Percentiles rank a stretch among this genome's conserved stretches.
phyloP scores from a whole-genome alignment of 2,329 filamentous ascomycete species.

The Chaetothyriales sp. region DNA sequence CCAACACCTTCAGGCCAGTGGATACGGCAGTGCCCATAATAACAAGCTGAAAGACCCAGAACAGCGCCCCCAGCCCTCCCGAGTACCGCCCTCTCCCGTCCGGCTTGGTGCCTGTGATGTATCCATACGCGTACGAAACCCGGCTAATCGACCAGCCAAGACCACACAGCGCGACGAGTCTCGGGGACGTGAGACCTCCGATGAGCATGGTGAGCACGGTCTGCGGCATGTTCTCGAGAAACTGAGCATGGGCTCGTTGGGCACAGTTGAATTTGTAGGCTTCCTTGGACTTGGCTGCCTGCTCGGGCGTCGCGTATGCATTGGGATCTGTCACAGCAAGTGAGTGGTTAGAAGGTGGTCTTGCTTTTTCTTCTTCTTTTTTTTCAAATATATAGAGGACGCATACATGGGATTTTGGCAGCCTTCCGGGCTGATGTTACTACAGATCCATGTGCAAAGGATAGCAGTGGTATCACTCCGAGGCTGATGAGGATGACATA shows the following conservation, averaged over 20 bases:
- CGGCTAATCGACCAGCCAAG: conserved; percentile 37
- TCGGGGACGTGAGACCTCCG: conserved; percentile 39
- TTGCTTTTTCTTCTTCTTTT: no score
- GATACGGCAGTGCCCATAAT: conserved; percentile 20
- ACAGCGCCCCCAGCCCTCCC: conserved; percentile 18
- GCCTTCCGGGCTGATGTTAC: conserved; percentile 33
- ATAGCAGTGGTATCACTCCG: conserved; percentile 38
- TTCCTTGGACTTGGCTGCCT: conserved; percentile 34
- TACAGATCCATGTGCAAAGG: conserved; percentile 36
- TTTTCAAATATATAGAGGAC: no score
- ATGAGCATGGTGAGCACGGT: conserved; percentile 38
- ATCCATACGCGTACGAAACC: conserved; percentile 34
- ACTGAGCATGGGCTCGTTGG: conserved; percentile 44
- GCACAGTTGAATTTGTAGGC: conserved; percentile 38
- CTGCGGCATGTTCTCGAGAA: conserved; percentile 41
- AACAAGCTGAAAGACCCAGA: conserved; percentile 27
- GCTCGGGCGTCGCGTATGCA: conserved; percentile 41
- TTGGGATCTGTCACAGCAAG: conserved; percentile 32
- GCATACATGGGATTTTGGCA: conserved; percentile 33
- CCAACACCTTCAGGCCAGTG: conserved; percentile 12
- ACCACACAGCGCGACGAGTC: conserved; percentile 31
- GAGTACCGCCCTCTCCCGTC: conserved; percentile 24
- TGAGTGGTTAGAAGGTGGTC: not conserved
- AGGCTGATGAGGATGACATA: conserved; percentile 41
- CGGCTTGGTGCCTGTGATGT: conserved; percentile 19